phyloP scores from a whole-genome alignment of 2,329 filamentous ascomycete genomes.

The Thyridium curvatum region DNA sequence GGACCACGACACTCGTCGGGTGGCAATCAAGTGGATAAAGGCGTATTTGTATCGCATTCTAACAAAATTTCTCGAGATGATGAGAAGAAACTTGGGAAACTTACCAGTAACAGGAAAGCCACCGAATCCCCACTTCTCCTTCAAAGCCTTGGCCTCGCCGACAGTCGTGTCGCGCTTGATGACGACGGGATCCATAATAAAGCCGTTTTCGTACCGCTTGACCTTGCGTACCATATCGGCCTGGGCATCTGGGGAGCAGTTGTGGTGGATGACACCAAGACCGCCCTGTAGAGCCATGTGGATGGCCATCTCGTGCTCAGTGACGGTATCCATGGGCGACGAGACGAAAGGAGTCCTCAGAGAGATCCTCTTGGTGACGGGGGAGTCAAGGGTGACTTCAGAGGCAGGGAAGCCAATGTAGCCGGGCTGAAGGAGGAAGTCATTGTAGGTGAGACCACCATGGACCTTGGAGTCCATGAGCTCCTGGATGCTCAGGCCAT shows the following conservation, averaged over 20 bases:
- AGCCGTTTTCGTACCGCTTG: constrained; percentile 98
- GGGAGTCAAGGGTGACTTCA: constrained; percentile 80
- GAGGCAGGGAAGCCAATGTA: constrained; percentile 97
- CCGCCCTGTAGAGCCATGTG: constrained; percentile 88
- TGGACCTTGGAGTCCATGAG: constrained; percentile 87
- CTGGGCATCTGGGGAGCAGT: constrained; percentile 95
- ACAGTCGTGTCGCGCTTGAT: constrained; percentile 84
- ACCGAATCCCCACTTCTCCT: constrained; percentile 98
- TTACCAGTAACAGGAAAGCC: constrained; percentile 98
- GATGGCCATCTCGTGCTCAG: constrained; percentile 99
- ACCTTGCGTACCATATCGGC: constrained; percentile 99
- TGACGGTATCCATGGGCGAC: constrained; percentile 99
- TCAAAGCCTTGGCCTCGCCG: constrained; percentile 82
- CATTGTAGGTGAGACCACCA: constrained; percentile 96
- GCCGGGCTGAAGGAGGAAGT: constrained; percentile 93
- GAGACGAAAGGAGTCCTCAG: constrained; percentile 96
- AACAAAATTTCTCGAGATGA: no score
- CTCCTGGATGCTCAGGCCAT: constrained; percentile 82
- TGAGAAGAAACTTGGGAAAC: constrained; percentile 34
- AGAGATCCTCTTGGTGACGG: constrained; percentile 89
- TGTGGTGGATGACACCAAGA: constrained; percentile 96
- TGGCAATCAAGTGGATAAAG: no score
- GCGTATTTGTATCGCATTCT: no score
- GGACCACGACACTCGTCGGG: background rate
- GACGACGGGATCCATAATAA: constrained; percentile 93